phyloP scores from a whole-genome alignment of 2,329 filamentous ascomycete species.

The Fusarium circinatum region DNA sequence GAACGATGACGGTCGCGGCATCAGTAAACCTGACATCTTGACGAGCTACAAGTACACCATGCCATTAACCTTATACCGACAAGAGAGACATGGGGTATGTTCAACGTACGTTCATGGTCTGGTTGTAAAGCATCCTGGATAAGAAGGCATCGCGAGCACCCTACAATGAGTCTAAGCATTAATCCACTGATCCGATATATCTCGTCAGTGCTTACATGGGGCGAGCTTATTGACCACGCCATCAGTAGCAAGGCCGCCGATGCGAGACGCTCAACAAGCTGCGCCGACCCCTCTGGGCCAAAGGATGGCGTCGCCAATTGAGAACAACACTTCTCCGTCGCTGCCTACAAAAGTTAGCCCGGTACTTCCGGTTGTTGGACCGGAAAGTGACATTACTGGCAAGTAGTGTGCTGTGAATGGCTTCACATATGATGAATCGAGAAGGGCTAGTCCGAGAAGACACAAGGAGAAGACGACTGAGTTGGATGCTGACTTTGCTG shows the following conservation, averaged over 20 bases:
- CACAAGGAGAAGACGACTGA: not conserved
- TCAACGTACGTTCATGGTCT: not conserved
- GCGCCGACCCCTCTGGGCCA: not conserved
- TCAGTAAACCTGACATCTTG: not conserved
- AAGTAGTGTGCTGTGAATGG: not conserved
- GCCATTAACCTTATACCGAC: rapidly evolving
- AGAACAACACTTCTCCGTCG: not conserved
- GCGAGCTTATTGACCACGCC: slow-evolving; percentile 5
- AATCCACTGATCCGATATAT: rapidly evolving
- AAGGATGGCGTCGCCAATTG: not conserved
- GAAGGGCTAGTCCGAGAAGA: not conserved
- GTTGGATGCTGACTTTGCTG: not conserved
- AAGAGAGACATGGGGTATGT: rapidly evolving
- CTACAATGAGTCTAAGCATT: rapidly evolving
- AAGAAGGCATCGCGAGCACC: not conserved
- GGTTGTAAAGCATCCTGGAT: not conserved
- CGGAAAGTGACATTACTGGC: not conserved
- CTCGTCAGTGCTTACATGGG: not conserved
- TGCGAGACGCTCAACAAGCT: not conserved
- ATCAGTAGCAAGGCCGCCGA: not conserved
- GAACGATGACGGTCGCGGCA: not conserved
- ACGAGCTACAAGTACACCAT: not conserved
- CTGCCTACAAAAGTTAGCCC: not conserved
- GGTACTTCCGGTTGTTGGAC: too few relatives aligned
- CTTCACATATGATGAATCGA: not conserved